Evolutionary conservation across 331 rosid species (phyloP).

Genomic region (Phaseolus coccineus): DNA sequence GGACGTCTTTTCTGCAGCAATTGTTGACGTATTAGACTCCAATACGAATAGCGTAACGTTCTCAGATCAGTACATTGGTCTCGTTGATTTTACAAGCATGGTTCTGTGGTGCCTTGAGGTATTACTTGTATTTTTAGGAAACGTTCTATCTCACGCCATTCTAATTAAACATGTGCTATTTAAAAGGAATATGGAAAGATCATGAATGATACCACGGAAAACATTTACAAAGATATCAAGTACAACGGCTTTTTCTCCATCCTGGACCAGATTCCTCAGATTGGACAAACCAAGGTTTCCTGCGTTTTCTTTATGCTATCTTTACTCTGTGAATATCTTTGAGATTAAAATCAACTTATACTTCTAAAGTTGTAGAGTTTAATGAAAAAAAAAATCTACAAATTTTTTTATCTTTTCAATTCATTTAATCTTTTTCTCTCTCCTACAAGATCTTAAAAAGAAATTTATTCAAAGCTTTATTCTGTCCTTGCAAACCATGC

Average conservation of each 20-base stretch:
- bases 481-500: slow-evolving; percentile 3
- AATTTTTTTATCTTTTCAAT: not conserved
- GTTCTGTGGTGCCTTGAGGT: slow-evolving; percentile 79
- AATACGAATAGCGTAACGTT: slow-evolving; percentile 23
- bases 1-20: slow-evolving; percentile 54
- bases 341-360: not conserved
- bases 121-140: not conserved
- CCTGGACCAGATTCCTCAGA: slow-evolving; percentile 53
- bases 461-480: not conserved
- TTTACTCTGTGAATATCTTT: not conserved
- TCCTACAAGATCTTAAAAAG: no score
- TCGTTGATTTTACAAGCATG: slow-evolving; percentile 60
- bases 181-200: slow-evolving; percentile 49
- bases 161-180: slow-evolving; percentile 35
- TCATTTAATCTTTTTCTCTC: not conserved
- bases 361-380: not conserved
- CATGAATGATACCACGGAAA: not conserved
- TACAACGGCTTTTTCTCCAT: slow-evolving; percentile 44
- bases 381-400: no score
- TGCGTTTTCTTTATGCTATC: slow-evolving; percentile 14
- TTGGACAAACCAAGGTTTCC: slow-evolving; percentile 57
- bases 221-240: slow-evolving; percentile 11
- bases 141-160: not conserved
- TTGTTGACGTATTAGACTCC: slow-evolving; percentile 51
- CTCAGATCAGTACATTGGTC: slow-evolving; percentile 58